These are phyloP conservation scores for Helotiales sp. DNA, from an alignment of 2,329 filamentous ascomycete genomes.

Conservation along the genomic window DNA sequence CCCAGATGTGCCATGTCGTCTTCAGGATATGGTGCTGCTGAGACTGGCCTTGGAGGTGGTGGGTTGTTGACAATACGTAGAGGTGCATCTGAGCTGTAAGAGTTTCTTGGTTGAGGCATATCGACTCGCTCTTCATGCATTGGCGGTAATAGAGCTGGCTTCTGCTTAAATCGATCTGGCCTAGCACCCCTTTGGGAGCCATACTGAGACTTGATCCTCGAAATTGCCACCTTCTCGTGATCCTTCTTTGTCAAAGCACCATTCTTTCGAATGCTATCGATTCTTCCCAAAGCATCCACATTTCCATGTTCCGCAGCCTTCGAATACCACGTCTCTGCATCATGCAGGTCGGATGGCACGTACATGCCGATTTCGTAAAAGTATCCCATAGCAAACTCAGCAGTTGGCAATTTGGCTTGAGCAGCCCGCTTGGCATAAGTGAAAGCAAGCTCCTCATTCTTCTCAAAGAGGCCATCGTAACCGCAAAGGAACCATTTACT, in stretches of 20 bases:
- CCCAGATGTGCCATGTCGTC: constrained; percentile 57
- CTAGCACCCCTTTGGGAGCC: constrained; percentile 69
- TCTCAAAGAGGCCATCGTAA: constrained; percentile 87
- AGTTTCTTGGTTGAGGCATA: constrained; percentile 37
- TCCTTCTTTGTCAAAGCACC: constrained; percentile 87
- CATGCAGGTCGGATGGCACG: constrained; percentile 79
- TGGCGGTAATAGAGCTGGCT: constrained; percentile 38
- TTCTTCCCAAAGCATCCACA: constrained; percentile 79
- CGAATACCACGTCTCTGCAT: constrained; percentile 88
- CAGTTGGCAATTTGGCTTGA: constrained; percentile 78
- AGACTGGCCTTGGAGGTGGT: constrained; percentile 32
- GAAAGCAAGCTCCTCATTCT: constrained; percentile 94
- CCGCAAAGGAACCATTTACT: constrained; percentile 99
- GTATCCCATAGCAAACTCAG: constrained; percentile 96
- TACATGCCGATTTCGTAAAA: constrained; percentile 97
- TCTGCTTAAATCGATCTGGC: constrained; percentile 63
- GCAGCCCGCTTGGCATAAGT: constrained; percentile 90
- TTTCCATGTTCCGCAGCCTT: constrained; percentile 90
- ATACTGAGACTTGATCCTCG: constrained; percentile 82
- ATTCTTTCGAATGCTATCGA: constrained; percentile 83
- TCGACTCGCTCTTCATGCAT: constrained; percentile 38
- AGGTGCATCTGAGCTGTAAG: constrained; percentile 25
- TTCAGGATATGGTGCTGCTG: constrained; percentile 70
- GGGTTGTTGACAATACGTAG: constrained; percentile 21
- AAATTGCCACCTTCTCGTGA: constrained; percentile 89